A percentile compares a stretch with the other conserved stretches of the same genome.
phyloP scores from a whole-genome alignment of 805 yeast species.

The Yamadazyma paraphyllophila region DNA sequence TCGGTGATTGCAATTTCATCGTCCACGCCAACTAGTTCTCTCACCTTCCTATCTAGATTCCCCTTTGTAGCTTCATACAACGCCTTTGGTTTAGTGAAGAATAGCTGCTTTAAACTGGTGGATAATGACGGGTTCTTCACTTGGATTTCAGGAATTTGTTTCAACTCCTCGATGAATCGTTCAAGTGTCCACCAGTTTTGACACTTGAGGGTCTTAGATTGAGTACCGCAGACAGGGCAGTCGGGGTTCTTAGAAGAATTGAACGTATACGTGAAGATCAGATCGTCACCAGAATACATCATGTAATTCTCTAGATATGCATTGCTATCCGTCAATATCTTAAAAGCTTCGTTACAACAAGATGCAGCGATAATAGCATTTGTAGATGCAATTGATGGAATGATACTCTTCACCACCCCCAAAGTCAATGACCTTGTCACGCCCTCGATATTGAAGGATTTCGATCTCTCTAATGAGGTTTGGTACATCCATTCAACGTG shows the following conservation, averaged over 20 bases:
- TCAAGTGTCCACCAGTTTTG: conserved; percentile 35
- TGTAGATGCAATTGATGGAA: conserved; percentile 93
- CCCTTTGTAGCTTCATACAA: conserved; percentile 45
- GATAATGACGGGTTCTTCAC: conserved; percentile 47
- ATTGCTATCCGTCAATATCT: conserved; percentile 66
- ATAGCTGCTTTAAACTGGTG: conserved; percentile 38
- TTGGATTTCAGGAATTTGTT: conserved; percentile 27
- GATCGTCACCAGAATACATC: conserved; percentile 83
- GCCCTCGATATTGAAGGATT: conserved; percentile 64
- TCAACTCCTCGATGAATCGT: conserved; percentile 43
- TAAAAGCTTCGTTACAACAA: conserved; percentile 83
- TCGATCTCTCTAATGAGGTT: conserved; percentile 58
- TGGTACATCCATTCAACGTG: conserved; percentile 65
- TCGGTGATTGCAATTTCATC: conserved; percentile 57
- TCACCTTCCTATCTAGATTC: conserved; percentile 37
- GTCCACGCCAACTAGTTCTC: conserved; percentile 36
- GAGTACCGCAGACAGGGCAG: conserved; percentile 76
- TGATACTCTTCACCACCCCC: conserved; percentile 88
- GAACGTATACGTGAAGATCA: conserved; percentile 73
- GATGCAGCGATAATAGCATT: conserved; percentile 90
- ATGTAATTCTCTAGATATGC: conserved; percentile 72
- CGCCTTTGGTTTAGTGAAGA: conserved; percentile 46
- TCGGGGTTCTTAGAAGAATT: conserved; percentile 55
- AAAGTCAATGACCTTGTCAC: conserved; percentile 69
- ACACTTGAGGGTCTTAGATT: conserved; percentile 23